phyloP scores from a whole-genome alignment of 1,284 basidiomycete species.

The Athelia psychrophila region DNA sequence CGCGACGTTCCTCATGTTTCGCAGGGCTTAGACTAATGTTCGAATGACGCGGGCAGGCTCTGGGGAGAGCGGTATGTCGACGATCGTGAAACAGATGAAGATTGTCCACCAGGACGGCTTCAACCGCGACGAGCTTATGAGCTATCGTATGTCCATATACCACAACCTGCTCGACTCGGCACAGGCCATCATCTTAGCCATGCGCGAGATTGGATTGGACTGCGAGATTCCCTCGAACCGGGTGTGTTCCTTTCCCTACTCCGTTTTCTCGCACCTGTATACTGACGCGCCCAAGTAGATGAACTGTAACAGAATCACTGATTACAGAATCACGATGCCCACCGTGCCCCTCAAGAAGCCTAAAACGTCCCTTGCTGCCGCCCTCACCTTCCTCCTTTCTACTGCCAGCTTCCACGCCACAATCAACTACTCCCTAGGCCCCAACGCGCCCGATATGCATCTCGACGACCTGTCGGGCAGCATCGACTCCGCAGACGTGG shows the following conservation, averaged over 20 bases:
- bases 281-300: slow-evolving; percentile 26
- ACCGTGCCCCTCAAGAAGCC: background rate
- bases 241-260: slow-evolving; percentile 37
- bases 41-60: no score
- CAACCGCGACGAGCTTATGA: slow-evolving; percentile 74
- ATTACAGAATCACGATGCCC: slow-evolving; percentile 34
- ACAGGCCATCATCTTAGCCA: slow-evolving; percentile 86
- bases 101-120: slow-evolving; percentile 98
- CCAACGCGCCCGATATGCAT: background rate
- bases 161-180: slow-evolving; percentile 87
- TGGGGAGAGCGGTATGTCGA: slow-evolving; percentile 88
- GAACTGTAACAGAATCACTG: slow-evolving; percentile 60
- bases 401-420: no score
- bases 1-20: no score
- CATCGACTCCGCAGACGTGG: no score
- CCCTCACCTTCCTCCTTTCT: no score
- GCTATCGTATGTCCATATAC: slow-evolving; percentile 85
- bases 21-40: no score
- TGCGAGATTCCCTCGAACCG: slow-evolving; percentile 77
- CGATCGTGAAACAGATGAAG: slow-evolving; percentile 99
- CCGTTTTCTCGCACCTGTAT: background rate
- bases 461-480: no score
- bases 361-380: no score
- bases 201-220: slow-evolving; percentile 87
- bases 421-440: no score